Conservation (phyloP, 805 yeast genomes). For the Candida piceae region DNA sequence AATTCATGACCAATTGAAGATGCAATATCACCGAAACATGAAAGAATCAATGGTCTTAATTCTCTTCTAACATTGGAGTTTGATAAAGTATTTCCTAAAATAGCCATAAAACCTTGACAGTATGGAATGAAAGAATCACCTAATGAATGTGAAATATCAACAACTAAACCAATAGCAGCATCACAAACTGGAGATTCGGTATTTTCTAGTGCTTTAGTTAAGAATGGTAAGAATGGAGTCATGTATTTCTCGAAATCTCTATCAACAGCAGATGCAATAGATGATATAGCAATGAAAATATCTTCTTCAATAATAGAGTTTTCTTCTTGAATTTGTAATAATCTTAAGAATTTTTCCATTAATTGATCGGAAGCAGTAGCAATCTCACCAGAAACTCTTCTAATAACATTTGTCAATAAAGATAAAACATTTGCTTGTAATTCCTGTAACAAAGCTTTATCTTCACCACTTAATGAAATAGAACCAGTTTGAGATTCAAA, state of each 20-base stretch:
- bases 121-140: slow-evolving; percentile 71
- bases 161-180: slow-evolving; percentile 92
- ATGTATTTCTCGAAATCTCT: slow-evolving; percentile 68
- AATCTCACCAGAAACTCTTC: slow-evolving; percentile 71
- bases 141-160: slow-evolving; percentile 87
- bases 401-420: slow-evolving; percentile 73
- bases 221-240: slow-evolving; percentile 77
- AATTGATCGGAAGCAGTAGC: slow-evolving; percentile 69
- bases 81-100: slow-evolving; percentile 69
- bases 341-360: slow-evolving; percentile 75
- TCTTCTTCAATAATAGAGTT: slow-evolving; percentile 85
- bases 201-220: slow-evolving; percentile 74
- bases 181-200: slow-evolving; percentile 78
- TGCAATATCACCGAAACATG: slow-evolving; percentile 95
- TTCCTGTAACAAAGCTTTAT: slow-evolving; percentile 75
- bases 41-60: slow-evolving; percentile 78
- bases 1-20: slow-evolving; percentile 77
- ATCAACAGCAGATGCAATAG: slow-evolving; percentile 80
- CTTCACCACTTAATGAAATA: slow-evolving; percentile 47
- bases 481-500: slow-evolving; percentile 32
- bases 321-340: slow-evolving; percentile 55
- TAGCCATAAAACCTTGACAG: slow-evolving; percentile 76
- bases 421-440: slow-evolving; percentile 78
- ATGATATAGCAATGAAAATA: slow-evolving; percentile 84
- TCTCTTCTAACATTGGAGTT: slow-evolving; percentile 68